A percentile compares a stretch with the other conserved stretches of the same genome.
Conservation (phyloP, 2,329 filamentous ascomycete genomes). For the Epichloe uncinata region DNA sequence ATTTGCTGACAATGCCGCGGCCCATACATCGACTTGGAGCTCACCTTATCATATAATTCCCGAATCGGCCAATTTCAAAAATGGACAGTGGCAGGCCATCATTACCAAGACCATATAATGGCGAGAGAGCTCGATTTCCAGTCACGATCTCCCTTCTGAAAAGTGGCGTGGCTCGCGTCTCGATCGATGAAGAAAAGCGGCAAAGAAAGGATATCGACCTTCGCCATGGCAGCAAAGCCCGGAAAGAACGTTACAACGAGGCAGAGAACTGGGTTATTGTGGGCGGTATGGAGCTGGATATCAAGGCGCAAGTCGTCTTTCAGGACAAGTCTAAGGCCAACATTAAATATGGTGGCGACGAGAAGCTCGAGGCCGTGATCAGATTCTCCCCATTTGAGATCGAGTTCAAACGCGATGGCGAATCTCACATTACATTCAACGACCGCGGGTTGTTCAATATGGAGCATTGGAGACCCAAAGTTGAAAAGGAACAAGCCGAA, state of each 20-base stretch:
- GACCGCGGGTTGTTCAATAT: conserved; percentile 81
- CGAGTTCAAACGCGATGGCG: conserved; percentile 74
- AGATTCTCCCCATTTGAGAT: conserved; percentile 71
- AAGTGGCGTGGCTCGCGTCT: conserved; percentile 76
- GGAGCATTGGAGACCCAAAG: conserved; percentile 88
- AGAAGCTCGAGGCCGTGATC: conserved; percentile 71
- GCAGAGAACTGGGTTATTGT: conserved; percentile 76
- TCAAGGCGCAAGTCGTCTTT: conserved; percentile 52
- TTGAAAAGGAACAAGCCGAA: conserved; percentile 54
- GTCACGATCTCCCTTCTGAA: conserved; percentile 80
- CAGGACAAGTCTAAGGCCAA: conserved; percentile 56
- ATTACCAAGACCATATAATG: conserved; percentile 65
- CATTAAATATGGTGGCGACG: conserved; percentile 64
- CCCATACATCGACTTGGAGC: conserved; percentile 53
- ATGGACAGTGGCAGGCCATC: conserved; percentile 66
- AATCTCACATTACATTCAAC: conserved; percentile 77
- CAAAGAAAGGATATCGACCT: conserved; percentile 81
- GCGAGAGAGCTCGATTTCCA: conserved; percentile 64
- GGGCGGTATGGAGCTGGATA: conserved; percentile 62
- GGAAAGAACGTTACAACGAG: conserved; percentile 93
- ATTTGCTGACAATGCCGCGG: conserved; percentile 64
- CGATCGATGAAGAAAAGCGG: conserved; percentile 82
- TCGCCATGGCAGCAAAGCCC: conserved; percentile 66
- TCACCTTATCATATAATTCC: conserved; percentile 69
- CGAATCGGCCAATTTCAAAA: conserved; percentile 59